Evolutionary conservation across 2,329 filamentous ascomycete genomes (phyloP).

Genomic region (Sclerotinia subarctica): DNA sequence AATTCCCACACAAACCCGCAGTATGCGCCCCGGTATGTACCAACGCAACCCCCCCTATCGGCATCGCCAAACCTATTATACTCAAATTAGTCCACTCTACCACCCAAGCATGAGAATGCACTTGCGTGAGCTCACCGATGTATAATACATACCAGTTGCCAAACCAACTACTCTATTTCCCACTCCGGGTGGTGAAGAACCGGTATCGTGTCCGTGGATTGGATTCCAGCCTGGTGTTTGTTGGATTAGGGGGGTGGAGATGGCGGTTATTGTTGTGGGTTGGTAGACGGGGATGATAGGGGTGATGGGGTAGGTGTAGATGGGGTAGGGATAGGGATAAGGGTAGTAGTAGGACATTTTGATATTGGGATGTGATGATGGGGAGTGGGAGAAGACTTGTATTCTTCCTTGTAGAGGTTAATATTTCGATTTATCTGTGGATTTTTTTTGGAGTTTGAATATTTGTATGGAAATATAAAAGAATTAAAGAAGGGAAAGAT

Average conservation of each 20-base stretch:
- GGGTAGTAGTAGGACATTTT: conserved; percentile 6
- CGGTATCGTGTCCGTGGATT: not conserved
- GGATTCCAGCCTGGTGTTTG: not conserved
- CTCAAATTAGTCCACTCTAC: not conserved
- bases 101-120: not conserved
- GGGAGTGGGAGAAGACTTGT: not conserved
- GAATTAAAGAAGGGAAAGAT: not conserved
- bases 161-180: not conserved
- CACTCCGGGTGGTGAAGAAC: not conserved
- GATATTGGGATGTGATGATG: not conserved
- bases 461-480: not conserved
- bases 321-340: not conserved
- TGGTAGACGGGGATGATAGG: not conserved
- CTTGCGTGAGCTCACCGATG: not conserved
- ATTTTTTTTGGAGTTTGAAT: not conserved
- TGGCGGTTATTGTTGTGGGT: not conserved
- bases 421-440: no score
- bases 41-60: not conserved
- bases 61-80: not conserved
- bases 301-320: not conserved
- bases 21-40: not conserved
- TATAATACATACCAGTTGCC: conserved; percentile 5
- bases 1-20: not conserved
- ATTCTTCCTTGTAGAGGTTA: fast-evolving
- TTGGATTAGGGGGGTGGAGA: not conserved